These are phyloP conservation scores for Boletellus deceptivus DNA, from an alignment of 1,284 basidiomycete genomes.

Conservation along the genomic window DNA sequence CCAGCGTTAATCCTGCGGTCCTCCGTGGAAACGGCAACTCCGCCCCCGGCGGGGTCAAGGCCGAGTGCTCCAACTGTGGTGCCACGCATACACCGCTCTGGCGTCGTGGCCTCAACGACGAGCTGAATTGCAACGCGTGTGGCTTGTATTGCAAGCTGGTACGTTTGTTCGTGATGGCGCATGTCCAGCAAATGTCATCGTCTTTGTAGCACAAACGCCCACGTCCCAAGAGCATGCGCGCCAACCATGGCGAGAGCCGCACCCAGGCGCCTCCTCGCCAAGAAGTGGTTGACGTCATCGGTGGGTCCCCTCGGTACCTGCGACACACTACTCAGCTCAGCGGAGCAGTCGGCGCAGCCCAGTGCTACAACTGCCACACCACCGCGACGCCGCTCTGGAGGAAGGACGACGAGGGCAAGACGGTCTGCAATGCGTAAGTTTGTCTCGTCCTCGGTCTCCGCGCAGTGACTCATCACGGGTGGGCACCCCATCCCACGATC, in stretches of 20 bases:
- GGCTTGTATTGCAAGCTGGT: constrained; percentile 79
- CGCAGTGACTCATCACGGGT: constrained; percentile 13
- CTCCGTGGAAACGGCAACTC: constrained; percentile 32
- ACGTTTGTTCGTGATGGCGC: constrained; percentile 24
- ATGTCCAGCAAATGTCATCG: not conserved
- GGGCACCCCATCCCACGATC: not conserved
- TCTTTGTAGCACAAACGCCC: constrained; percentile 69
- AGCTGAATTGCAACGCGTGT: constrained; percentile 82
- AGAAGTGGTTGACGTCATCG: constrained; percentile 50
- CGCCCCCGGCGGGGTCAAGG: constrained; percentile 75
- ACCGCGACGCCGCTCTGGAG: constrained; percentile 89
- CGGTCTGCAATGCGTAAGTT: constrained; percentile 85
- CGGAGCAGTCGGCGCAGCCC: constrained; percentile 39
- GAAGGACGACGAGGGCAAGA: constrained; percentile 89
- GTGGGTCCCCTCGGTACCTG: constrained; percentile 37
- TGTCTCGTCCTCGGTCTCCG: constrained; percentile 5
- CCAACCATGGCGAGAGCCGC: constrained; percentile 61
- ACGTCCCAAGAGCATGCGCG: constrained; percentile 80
- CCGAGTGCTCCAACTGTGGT: constrained; percentile 80
- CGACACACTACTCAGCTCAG: constrained; percentile 26
- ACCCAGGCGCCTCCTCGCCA: constrained; percentile 55
- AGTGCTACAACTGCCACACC: constrained; percentile 88
- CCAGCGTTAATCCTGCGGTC: constrained; percentile 46
- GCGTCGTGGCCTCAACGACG: constrained; percentile 78
- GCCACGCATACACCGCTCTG: constrained; percentile 82